These are phyloP conservation scores for Stephanodiscus triporus DNA, from an alignment of 108 stramenopile species.

Conservation along the genomic window DNA sequence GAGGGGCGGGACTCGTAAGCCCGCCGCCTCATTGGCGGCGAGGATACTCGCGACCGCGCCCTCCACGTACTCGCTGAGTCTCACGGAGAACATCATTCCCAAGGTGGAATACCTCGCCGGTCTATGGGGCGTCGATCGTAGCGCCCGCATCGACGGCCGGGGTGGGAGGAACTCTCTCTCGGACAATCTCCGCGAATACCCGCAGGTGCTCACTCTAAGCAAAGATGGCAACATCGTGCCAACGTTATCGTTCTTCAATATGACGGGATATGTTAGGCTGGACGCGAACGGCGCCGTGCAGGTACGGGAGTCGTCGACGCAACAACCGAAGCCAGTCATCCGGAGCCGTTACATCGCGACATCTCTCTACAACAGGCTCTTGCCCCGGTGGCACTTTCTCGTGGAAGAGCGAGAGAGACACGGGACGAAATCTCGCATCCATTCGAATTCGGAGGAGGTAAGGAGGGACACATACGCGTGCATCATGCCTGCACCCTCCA, in stretches of 20 bases:
- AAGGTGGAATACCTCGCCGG: constrained; percentile 64
- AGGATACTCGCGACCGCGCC: constrained; percentile 56
- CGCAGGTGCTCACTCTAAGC: constrained; percentile 75
- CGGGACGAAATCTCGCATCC: background rate
- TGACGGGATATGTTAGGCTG: constrained; percentile 74
- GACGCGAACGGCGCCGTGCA: constrained; percentile 47
- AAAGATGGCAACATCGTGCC: constrained; percentile 76
- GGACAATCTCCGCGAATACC: constrained; percentile 61
- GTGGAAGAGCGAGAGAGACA: constrained; percentile 21
- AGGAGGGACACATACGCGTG: constrained; percentile 8
- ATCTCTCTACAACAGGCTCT: constrained; percentile 77
- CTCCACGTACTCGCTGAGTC: constrained; percentile 71
- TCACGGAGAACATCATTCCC: constrained; percentile 66
- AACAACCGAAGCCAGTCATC: constrained; percentile 24
- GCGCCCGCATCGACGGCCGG: background rate
- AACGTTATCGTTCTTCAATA: constrained; percentile 77
- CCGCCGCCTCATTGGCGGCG: constrained; percentile 36
- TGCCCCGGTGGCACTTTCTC: constrained; percentile 82
- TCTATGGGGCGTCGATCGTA: constrained; percentile 54
- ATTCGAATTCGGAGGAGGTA: background rate
- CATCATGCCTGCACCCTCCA: constrained; percentile 5
- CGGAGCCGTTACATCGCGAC: constrained; percentile 79
- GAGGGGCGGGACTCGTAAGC: background rate
- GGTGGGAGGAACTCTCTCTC: constrained; percentile 14
- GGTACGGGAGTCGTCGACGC: background rate